Evolutionary conservation across 1,284 basidiomycete genomes (phyloP), one percentile per base, ranked within the genome.

Genomic region (Phellopilus nigrolimitatus): DNA sequence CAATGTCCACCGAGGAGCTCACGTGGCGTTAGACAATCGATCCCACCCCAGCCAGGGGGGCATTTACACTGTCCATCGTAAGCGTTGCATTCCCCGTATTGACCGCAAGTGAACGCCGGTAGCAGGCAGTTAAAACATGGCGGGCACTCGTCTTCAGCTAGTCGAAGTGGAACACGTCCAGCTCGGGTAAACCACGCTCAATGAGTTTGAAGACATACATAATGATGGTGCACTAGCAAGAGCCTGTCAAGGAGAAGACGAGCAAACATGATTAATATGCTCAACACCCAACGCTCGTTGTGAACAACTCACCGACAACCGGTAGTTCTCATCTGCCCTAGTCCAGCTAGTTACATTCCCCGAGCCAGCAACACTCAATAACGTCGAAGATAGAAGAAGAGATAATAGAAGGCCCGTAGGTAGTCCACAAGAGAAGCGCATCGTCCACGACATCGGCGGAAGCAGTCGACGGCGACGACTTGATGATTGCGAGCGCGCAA

Each of bases 41-140:
- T 86, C 0, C 92, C 92, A 12, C 91, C 90, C 77, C 91, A 97
- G 34, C 93, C 93, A 44, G 87, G 75, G 0, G 91, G 91, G 66
- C 93, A 97, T 63, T 87, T 80, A 68, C 92, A 97, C 62, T 92
- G 89, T 0, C 92, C 93, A 64, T 95, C 86, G 64, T 87, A 95
- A 42, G 80, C 73, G 66, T 91, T 87, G 68, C 93, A 97, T 50
- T 84, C 75, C 28, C 90, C 92, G 58, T 83, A 93, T 64, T 92
- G 88, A 2, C 87, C 88, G 62, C 91, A 94, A 1, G 74, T 84
- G 67, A 91, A 93, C 3, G 78, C 84, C 1, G 89, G 88, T 1
- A 94, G 71, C 54, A 87, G 72, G 64, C 91, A 94, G 66, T 94
- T 92, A 74, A 94, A 94, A 68, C 89, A 93, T 1, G 81, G 81